Conservation (phyloP, 2,329 filamentous ascomycete genomes). For the Fusarium torulosum region DNA sequence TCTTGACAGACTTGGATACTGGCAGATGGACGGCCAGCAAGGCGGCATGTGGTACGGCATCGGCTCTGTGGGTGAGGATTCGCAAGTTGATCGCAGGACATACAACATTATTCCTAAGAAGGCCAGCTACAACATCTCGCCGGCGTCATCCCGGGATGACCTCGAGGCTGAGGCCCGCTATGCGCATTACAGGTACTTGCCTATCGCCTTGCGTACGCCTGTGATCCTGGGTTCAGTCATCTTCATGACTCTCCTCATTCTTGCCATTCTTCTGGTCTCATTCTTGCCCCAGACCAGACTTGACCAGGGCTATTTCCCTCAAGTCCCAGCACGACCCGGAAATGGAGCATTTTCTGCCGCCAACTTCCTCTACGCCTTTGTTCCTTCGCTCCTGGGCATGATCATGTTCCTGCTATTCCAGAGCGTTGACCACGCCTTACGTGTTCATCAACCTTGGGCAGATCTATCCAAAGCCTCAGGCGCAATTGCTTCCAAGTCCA, state of each 20-base stretch:
- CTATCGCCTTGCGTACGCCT: conserved; percentile 79
- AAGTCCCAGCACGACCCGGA: conserved; percentile 71
- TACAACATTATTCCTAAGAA: conserved; percentile 47
- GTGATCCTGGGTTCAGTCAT: conserved; percentile 75
- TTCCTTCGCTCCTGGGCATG: conserved; percentile 76
- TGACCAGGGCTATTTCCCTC: conserved; percentile 77
- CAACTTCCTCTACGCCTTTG: conserved; percentile 87
- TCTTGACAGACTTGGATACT: conserved; percentile 85
- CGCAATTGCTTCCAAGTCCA: conserved; percentile 69
- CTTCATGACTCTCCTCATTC: conserved; percentile 70
- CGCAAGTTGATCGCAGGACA: conserved; percentile 41
- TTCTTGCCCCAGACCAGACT: conserved; percentile 79
- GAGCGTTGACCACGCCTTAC: conserved; percentile 73
- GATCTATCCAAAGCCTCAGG: conserved; percentile 70
- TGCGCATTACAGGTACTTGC: conserved; percentile 72
- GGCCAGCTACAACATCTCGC: conserved; percentile 50
- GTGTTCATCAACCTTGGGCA: conserved; percentile 77
- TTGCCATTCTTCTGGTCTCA: conserved; percentile 81
- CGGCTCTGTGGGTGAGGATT: conserved; percentile 63
- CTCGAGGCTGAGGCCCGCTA: conserved; percentile 47
- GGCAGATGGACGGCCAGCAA: conserved; percentile 74
- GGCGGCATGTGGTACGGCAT: conserved; percentile 83
- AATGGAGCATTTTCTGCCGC: conserved; percentile 80
- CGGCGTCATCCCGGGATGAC: conserved; percentile 50
- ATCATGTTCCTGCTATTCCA: conserved; percentile 76